These are phyloP conservation scores for Coemansia sp. DNA, from an alignment of 192 early-diverging fungal genomes.

Conservation along the genomic window DNA sequence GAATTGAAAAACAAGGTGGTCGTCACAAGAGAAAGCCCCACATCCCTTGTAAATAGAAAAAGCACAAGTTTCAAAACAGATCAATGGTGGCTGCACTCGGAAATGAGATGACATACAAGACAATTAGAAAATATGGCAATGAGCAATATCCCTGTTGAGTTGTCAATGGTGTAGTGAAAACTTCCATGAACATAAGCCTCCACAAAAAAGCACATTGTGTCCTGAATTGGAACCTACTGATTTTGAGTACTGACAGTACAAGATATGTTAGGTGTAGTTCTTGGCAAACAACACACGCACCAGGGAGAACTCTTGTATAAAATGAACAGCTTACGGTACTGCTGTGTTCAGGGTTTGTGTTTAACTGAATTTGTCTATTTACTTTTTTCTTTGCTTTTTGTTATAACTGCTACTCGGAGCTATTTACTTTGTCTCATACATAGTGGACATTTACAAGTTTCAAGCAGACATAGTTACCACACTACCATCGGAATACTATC, in stretches of 20 bases:
- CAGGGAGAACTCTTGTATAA: neutral
- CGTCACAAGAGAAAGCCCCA: neutral
- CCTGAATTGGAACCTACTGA: neutral
- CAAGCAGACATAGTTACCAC: no score
- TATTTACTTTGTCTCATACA: no score
- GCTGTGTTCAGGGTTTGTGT: neutral
- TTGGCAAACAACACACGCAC: neutral
- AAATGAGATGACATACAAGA: neutral
- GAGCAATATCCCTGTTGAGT: neutral
- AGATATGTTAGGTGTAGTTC: neutral
- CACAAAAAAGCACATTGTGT: neutral
- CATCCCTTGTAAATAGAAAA: no score
- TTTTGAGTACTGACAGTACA: neutral
- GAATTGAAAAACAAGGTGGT: no score
- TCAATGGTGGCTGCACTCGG: neutral
- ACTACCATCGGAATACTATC: no score
- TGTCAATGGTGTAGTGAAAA: neutral
- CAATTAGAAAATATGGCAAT: neutral
- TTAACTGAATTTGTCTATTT: no score
- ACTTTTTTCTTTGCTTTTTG: conserved; percentile 2
- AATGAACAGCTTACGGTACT: neutral
- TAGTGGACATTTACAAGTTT: no score
- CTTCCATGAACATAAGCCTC: neutral
- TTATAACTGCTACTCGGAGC: no score
- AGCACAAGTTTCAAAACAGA: no score